Conservation (phyloP, 106 monocot genomes). For the Amphibolis antarctica region DNA sequence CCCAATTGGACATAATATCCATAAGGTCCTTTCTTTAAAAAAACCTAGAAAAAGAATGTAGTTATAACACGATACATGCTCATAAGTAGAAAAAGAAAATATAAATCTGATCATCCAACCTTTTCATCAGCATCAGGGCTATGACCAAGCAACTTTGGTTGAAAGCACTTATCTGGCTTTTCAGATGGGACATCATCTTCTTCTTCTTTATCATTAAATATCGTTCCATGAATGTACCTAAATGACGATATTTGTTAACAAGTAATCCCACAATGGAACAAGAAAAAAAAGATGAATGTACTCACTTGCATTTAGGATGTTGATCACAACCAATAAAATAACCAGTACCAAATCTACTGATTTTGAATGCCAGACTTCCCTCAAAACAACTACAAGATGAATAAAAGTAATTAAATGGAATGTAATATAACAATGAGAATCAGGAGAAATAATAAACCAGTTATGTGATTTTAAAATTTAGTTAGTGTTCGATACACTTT, state of each 20-base stretch:
- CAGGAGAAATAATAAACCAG: not conserved
- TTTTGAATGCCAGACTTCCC: conserved; percentile 76
- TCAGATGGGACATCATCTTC: conserved; percentile 20
- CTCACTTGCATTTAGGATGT: conserved; percentile 96
- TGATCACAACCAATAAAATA: conserved; percentile 98
- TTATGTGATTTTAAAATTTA: too few species aligned
- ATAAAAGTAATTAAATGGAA: too few species aligned
- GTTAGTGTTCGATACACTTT: too few species aligned
- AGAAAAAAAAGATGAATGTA: not conserved
- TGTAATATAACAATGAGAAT: not conserved
- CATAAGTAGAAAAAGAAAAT: not conserved
- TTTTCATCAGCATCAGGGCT: conserved; percentile 54
- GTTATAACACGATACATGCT: not conserved
- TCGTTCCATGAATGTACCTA: conserved; percentile 55
- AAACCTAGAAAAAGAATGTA: conserved; percentile 35
- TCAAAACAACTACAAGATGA: conserved; percentile 52
- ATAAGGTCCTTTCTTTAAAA: conserved; percentile 87
- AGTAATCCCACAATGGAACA: not conserved
- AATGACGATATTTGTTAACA: not conserved
- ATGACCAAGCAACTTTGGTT: conserved; percentile 58
- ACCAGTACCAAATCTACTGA: conserved; percentile 82
- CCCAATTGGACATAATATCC: conserved; percentile 89
- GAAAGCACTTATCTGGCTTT: conserved; percentile 43
- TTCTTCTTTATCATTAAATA: conserved; percentile 42
- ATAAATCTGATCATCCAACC: conserved; percentile 19